Percentiles rank a stretch among this genome's conserved stretches.
Evolutionary conservation across 495 filamentous ascomycete species (phyloP).

Genomic region (Podospora comata): DNA sequence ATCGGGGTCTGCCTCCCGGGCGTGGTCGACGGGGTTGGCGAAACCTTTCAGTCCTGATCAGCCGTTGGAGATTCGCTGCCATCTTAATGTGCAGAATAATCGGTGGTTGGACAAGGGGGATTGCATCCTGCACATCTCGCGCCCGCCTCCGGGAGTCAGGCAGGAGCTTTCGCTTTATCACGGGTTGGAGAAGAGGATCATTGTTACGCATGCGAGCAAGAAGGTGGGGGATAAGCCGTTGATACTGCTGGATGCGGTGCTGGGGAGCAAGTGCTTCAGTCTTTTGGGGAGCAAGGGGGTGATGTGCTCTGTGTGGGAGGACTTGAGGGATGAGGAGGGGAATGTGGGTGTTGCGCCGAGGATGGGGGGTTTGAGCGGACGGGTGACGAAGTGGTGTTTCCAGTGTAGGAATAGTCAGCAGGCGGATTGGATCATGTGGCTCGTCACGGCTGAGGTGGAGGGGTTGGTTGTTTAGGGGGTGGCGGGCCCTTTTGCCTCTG

Average conservation of each 20-base stretch:
- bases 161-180: slow-evolving; percentile 50
- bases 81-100: slow-evolving; percentile 67
- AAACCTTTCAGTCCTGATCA: slow-evolving; percentile 33
- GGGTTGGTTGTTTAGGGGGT: slow-evolving; percentile 28
- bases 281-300: slow-evolving; percentile 79
- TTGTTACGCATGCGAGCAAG: slow-evolving; percentile 56
- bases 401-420: slow-evolving; percentile 53
- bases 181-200: slow-evolving; percentile 75
- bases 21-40: slow-evolving; percentile 45
- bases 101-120: slow-evolving; percentile 91
- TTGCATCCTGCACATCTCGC: slow-evolving; percentile 76
- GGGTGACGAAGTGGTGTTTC: slow-evolving; percentile 77
- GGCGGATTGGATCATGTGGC: slow-evolving; percentile 45
- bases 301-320: slow-evolving; percentile 82
- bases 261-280: slow-evolving; percentile 81
- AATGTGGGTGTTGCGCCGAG: slow-evolving; percentile 62
- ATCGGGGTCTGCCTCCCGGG: slow-evolving; percentile 39
- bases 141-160: slow-evolving; percentile 56
- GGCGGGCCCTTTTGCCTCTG: not conserved
- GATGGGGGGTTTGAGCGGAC: slow-evolving; percentile 69
- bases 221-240: slow-evolving; percentile 63
- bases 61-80: slow-evolving; percentile 72
- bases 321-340: slow-evolving; percentile 66
- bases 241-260: slow-evolving; percentile 74
- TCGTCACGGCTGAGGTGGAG: slow-evolving; percentile 46